Conservation (phyloP, 2,329 filamentous ascomycete species). For the Ceratocystis destructans region DNA sequence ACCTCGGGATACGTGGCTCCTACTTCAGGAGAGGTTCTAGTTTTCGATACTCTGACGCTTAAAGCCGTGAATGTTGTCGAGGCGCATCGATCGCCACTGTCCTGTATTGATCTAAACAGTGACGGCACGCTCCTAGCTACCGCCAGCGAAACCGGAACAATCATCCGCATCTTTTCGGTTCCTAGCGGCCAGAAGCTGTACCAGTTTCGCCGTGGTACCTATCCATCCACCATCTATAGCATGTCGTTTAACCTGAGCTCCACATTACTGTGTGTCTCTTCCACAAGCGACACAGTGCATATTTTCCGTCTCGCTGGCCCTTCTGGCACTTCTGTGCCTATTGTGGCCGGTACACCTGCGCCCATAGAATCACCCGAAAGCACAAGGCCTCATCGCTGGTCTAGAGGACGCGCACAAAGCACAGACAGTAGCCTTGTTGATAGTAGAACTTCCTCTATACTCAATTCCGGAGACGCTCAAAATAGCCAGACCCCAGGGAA, state of each 20-base stretch:
- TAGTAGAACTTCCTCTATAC: not conserved
- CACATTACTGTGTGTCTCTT: constrained; percentile 86
- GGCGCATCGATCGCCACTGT: constrained; percentile 82
- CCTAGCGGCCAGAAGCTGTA: constrained; percentile 86
- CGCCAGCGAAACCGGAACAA: constrained; percentile 92
- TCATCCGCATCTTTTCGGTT: constrained; percentile 89
- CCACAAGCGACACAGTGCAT: constrained; percentile 89
- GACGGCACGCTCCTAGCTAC: constrained; percentile 87
- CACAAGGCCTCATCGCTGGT: constrained; percentile 38
- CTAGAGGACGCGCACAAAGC: constrained; percentile 32
- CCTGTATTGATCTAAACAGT: constrained; percentile 79
- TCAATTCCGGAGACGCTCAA: not conserved
- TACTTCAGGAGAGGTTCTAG: constrained; percentile 79
- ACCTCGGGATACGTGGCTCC: constrained; percentile 54
- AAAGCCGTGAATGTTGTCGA: constrained; percentile 93
- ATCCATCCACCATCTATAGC: constrained; percentile 90
- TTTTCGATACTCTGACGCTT: constrained; percentile 79
- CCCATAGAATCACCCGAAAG: constrained; percentile 31
- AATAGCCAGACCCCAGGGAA: not conserved
- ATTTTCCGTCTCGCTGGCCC: constrained; percentile 68
- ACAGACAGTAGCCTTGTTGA: constrained; percentile 34
- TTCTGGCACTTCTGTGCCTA: constrained; percentile 23
- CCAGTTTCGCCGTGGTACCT: constrained; percentile 89
- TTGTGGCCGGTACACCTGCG: constrained; percentile 25
- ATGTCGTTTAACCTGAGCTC: constrained; percentile 98